Evolutionary conservation across 768 basidiomycete species (phyloP), one percentile per base, ranked within the genome.

Genomic region (Naganishia vishniacii): DNA sequence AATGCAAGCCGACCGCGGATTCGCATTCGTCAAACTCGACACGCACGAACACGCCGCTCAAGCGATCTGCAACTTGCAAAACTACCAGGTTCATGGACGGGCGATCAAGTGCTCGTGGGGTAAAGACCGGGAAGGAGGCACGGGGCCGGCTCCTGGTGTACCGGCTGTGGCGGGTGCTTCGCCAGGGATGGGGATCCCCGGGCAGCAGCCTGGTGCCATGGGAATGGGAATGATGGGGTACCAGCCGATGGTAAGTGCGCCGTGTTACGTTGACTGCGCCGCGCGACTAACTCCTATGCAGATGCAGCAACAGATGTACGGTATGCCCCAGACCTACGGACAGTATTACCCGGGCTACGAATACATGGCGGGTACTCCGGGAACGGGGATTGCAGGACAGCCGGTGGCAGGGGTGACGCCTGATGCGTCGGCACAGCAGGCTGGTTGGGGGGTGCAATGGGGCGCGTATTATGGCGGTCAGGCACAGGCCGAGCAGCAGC

Each of bases 51-150:
- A 97, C 76, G 94, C 94, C 61, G 94, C 95, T 8, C 87, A 91
- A 85, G 94, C 94, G 41, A 99, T 99, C 73, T 88, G 94, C 66
- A 91, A 97, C 77, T 81, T 99, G 58, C 91, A 94, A 78, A 93
- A 94, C 60, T 89, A 92, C 80, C 89, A 91, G 83, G 90, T 99
- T 28, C 95, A 99, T 69, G 94, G 94, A 49, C 81, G 95, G 41
- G 91, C 93, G 8, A 91, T 98, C 82, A 98, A 97, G 80, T 94
- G 91, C 78, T 91, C 90, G 72, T 99, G 95, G 95, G 95, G 95
- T 62, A 98, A 97, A 79, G 94, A 97, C 76, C 83, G 90, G 46
- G 59, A 69, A 32, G 68, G 65, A 20, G 71, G 66, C 67, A 87
- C 85, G 25, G 37, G 32, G 9, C 32, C 53, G 15, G 87, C 88